phyloP scores from a whole-genome alignment of 139 green algal species.

The Nannochloris sp. region DNA sequence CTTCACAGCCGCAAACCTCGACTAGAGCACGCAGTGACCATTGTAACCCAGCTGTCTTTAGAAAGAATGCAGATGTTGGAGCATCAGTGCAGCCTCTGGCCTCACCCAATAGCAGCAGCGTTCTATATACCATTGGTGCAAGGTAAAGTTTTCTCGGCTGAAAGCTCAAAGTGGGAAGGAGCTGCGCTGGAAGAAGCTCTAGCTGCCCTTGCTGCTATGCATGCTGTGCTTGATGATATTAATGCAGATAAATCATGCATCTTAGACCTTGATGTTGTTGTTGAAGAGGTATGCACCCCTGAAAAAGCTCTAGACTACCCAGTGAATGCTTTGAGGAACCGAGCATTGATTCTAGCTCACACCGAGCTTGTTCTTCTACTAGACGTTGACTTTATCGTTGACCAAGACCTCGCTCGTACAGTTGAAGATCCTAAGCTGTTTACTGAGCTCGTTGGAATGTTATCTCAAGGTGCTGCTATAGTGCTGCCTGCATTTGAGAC shows the following conservation, averaged over 20 bases:
- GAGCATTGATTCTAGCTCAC: background rate
- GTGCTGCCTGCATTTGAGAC: constrained; percentile 7
- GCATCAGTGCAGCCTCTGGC: constrained; percentile 4
- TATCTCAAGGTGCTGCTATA: background rate
- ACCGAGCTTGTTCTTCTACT: constrained; percentile 3
- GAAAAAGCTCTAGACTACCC: background rate
- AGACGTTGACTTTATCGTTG: constrained; percentile 1
- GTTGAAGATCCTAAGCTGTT: background rate
- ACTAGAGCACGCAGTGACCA: no score
- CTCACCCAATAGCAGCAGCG: constrained; percentile 9
- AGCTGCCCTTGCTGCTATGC: background rate
- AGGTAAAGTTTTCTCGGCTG: background rate
- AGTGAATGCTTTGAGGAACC: constrained; percentile 8
- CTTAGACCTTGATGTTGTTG: constrained; percentile 6
- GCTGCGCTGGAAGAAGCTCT: background rate
- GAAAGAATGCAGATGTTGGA: constrained; percentile 14
- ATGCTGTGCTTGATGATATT: background rate
- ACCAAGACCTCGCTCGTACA: background rate
- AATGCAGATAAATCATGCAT: background rate
- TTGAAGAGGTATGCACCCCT: background rate
- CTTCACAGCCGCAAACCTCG: no score
- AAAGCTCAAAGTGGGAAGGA: background rate
- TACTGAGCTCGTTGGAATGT: background rate
- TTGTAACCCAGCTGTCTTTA: constrained; percentile 20
- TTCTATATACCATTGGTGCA: constrained; percentile 11